Evolutionary conservation across 257 asterid species (phyloP).

Genomic region (Nicotiana noctiflora): DNA sequence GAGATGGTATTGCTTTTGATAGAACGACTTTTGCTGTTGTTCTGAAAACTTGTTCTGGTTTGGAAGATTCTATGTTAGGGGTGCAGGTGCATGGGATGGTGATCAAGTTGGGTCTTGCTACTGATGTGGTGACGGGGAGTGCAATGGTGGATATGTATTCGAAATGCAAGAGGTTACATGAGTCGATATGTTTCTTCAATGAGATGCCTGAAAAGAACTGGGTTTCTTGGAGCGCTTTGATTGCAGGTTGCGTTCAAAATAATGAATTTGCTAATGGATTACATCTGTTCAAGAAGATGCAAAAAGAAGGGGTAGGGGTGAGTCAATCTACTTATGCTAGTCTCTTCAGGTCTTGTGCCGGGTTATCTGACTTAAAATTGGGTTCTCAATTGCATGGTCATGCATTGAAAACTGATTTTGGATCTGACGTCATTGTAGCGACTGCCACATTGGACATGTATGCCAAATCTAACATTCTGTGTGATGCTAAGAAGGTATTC

Average conservation of each 20-base stretch:
- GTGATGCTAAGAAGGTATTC: conserved; percentile 55
- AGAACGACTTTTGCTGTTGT: conserved; percentile 61
- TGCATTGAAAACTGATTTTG: conserved; percentile 58
- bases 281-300: conserved; percentile 62
- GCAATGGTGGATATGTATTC: conserved; percentile 82
- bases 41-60: conserved; percentile 52
- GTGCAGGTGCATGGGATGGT: conserved; percentile 59
- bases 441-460: conserved; percentile 88
- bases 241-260: conserved; percentile 72
- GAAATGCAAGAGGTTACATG: conserved; percentile 64
- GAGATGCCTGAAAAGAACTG: conserved; percentile 60
- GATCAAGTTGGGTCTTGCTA: conserved; percentile 47
- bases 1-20: conserved; percentile 49
- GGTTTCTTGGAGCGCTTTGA: conserved; percentile 88
- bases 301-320: conserved; percentile 54
- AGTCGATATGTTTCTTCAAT: conserved; percentile 38
- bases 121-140: conserved; percentile 69
- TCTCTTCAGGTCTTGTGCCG: conserved; percentile 66
- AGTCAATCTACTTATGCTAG: conserved; percentile 85
- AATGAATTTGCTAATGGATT: conserved; percentile 43
- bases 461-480: conserved; percentile 51
- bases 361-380: conserved; percentile 37
- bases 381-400: conserved; percentile 80
- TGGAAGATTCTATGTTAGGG: conserved; percentile 43
- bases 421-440: conserved; percentile 59